Evolutionary conservation across 768 basidiomycete species (phyloP), one percentile per base, ranked within the genome.

Genomic region (Amanita rubescens): DNA sequence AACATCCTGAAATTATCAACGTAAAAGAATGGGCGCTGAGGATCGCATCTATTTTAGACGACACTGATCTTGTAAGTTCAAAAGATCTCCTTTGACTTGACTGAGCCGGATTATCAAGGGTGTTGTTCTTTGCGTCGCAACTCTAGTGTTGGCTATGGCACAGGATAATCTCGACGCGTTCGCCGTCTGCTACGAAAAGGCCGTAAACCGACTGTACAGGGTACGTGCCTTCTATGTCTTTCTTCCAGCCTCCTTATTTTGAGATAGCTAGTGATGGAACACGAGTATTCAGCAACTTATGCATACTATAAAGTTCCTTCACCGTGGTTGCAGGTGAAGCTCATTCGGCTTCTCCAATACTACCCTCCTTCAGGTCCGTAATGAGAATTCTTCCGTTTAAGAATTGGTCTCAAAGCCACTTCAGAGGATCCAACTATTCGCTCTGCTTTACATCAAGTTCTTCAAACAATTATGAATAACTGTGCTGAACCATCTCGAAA

Each of bases 301-400:
- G 80, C 94, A 15, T 99, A 99, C 67, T 99, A 99, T 71, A 93
- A 94, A 71, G 92, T 98, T 2, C 95, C 95, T 19, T 90, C 90
- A 20, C 95, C 95, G 0, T 98, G 95, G 96, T 74, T 97, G 32
- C 95, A 98, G 71, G 92, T 98, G 58, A 96, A 97, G 67, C 79
- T 99, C 2, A 75, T 99, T 12, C 86, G 93, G 20, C 68, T 99
- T 14, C 68, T 99, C 34, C 96, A 98, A 67, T 95, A 96, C 67
- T 98, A 98, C 65, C 85, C 95, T 6, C 91, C 96, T 2, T 86
- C 95, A 55, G 93, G 94, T 94, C 56, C 58, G 81, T 66, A 24
- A 14, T 10, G 27, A n/a, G 19, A 1, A 42, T 32, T 17, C 10
- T 46, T 51, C 37, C 8, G 10, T 8, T 5, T 37, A 38, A 46